Conservation (phyloP, 257 asterid species). For the Solanum chilense region DNA sequence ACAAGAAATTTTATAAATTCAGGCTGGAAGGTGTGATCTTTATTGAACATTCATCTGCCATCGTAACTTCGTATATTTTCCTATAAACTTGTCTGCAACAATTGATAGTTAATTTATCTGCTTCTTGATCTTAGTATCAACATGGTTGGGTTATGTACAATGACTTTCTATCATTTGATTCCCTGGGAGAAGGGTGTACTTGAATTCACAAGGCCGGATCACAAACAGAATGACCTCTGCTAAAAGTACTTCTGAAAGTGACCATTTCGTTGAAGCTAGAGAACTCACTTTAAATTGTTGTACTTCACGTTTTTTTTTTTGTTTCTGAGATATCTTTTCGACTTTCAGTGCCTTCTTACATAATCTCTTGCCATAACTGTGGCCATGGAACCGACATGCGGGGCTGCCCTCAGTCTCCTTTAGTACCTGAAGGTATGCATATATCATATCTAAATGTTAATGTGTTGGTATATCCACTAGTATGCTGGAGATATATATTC, state of each 20-base stretch:
- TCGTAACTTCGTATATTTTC: background rate
- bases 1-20: background rate
- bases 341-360: slow-evolving; percentile 81
- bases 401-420: slow-evolving; percentile 94
- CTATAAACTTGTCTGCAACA: background rate
- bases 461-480: background rate
- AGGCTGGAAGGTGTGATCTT: background rate
- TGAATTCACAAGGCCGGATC: background rate
- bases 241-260: background rate
- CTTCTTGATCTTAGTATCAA: background rate
- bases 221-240: background rate
- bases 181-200: background rate
- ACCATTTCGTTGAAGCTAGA: background rate
- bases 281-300: background rate
- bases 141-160: background rate
- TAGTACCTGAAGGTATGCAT: slow-evolving; percentile 58
- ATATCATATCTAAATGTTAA: background rate
- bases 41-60: background rate
- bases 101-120: background rate
- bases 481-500: background rate
- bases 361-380: slow-evolving; percentile 75
- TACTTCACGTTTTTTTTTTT: background rate
- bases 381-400: slow-evolving; percentile 96
- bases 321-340: slow-evolving; percentile 2
- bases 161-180: background rate